Evolutionary conservation across 1,139 yeast genomes (phyloP).

Genomic region (Sugiyamaella japonica): DNA sequence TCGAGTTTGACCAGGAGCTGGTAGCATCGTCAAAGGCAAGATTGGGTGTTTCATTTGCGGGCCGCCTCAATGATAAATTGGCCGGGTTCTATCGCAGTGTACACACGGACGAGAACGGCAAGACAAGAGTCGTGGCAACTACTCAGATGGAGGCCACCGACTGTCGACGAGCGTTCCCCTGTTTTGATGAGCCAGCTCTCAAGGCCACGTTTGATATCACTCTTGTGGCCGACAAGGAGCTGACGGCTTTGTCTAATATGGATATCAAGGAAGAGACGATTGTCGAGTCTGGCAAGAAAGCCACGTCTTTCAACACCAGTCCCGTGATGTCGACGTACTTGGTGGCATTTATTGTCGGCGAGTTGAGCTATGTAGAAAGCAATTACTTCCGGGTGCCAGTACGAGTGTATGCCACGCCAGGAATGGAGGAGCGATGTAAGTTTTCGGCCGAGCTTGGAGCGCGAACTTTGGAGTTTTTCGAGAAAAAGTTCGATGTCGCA

Average conservation of each 20-base stretch:
- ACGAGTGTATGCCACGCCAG: conserved; percentile 78
- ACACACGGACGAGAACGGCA: conserved; percentile 61
- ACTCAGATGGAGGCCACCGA: conserved; percentile 88
- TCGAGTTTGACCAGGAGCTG: conserved; percentile 55
- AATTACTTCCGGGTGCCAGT: conserved; percentile 71
- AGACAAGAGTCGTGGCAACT: conserved; percentile 64
- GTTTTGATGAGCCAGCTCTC: conserved; percentile 75
- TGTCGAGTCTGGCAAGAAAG: conserved; percentile 48
- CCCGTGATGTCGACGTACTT: conserved; percentile 81
- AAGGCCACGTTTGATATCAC: conserved; percentile 72
- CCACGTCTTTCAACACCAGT: conserved; percentile 54
- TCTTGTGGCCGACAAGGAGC: conserved; percentile 53
- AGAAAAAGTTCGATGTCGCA: conserved; percentile 65
- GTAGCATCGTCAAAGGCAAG: conserved; percentile 45
- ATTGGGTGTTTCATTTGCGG: conserved; percentile 61
- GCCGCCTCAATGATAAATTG: conserved; percentile 73
- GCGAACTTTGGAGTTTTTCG: conserved; percentile 71
- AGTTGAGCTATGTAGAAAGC: conserved; percentile 69
- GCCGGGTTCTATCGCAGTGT: conserved; percentile 81
- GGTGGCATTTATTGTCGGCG: conserved; percentile 83
- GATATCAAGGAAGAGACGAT: conserved; percentile 53
- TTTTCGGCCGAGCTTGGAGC: conserved; percentile 74
- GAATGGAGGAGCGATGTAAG: conserved; percentile 63
- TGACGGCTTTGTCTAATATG: conserved; percentile 75
- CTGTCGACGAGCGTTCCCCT: conserved; percentile 83